A percentile compares a stretch with the other conserved stretches of the same genome.
These are phyloP conservation scores for Sodiomyces alkalinus DNA, from an alignment of 2,329 filamentous ascomycete species.

Conservation along the genomic window DNA sequence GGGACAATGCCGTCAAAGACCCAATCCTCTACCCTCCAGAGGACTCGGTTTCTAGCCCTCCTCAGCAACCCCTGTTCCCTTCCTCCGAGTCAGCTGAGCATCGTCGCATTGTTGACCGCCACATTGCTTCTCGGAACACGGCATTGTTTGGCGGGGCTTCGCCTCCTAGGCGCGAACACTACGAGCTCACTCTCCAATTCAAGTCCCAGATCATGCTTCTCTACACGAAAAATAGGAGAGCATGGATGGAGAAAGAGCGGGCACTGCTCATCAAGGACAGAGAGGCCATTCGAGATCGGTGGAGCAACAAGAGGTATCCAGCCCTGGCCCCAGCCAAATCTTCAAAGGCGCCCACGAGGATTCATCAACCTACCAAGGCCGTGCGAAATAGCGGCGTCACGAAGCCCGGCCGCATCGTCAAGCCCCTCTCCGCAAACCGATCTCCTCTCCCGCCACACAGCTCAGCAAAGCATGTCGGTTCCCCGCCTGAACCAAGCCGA, in stretches of 20 bases:
- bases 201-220: conserved; percentile 34
- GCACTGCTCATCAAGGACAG: conserved; percentile 31
- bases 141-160: conserved; percentile 25
- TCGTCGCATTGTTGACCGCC: conserved; percentile 32
- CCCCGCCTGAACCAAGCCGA: conserved; percentile 33
- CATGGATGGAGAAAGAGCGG: conserved; percentile 36
- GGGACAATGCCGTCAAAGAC: conserved; percentile 26
- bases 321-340: conserved; percentile 28
- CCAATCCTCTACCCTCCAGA: conserved; percentile 42
- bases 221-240: conserved; percentile 25
- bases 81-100: conserved; percentile 23
- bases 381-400: conserved; percentile 5
- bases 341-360: conserved; percentile 12
- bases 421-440: no score
- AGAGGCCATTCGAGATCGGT: conserved; percentile 18
- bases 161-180: conserved; percentile 37
- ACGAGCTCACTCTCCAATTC: conserved; percentile 36
- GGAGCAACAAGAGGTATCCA: conserved; percentile 17
- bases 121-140: conserved; percentile 28
- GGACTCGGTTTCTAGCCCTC: conserved; percentile 23
- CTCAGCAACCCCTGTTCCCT: conserved; percentile 35
- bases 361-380: conserved; percentile 1
- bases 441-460: no score
- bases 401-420: conserved; percentile 15
- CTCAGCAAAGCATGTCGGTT: no score